A percentile compares a stretch with the other conserved stretches of the same genome.
Evolutionary conservation across 2,329 filamentous ascomycete species (phyloP).

Genomic region (Sporothrix humicola): DNA sequence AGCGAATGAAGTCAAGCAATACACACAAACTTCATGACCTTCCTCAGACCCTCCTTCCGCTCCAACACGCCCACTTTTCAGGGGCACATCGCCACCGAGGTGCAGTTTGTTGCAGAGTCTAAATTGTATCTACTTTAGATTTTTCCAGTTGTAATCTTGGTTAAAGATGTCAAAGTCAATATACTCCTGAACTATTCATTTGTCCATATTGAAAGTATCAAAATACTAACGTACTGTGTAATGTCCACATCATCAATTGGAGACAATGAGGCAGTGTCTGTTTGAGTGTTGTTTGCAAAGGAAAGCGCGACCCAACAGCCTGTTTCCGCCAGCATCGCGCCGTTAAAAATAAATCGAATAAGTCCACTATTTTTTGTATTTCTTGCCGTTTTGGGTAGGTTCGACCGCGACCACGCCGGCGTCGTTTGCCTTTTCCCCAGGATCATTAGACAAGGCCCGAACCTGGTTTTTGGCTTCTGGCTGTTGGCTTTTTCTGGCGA

Average conservation of each 20-base stretch:
- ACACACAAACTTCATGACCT: neutral
- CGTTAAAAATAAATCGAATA: neutral
- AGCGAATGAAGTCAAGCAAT: neutral
- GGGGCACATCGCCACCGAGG: conserved; percentile 22
- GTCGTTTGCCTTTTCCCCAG: neutral
- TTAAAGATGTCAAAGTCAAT: neutral
- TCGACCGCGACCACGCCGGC: neutral
- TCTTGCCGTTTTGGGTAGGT: conserved; percentile 23
- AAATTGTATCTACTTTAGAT: too few species aligned
- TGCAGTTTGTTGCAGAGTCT: too few species aligned
- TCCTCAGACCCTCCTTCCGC: neutral
- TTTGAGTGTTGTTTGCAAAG: neutral
- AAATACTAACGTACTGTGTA: too few species aligned
- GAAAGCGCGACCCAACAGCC: neutral
- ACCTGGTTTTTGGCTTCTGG: neutral
- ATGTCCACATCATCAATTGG: too few species aligned
- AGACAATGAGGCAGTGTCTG: too few species aligned
- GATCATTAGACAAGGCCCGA: neutral
- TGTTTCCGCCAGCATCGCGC: neutral
- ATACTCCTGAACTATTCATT: neutral
- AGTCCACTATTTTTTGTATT: neutral
- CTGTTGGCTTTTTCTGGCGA: neutral
- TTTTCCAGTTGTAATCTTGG: neutral
- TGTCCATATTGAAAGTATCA: neutral
- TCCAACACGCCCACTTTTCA: conserved; percentile 4